A percentile compares a stretch with the other conserved stretches of the same genome.
phyloP scores from a whole-genome alignment of 1,284 basidiomycete genomes.

The Apiotrichum domesticum region DNA sequence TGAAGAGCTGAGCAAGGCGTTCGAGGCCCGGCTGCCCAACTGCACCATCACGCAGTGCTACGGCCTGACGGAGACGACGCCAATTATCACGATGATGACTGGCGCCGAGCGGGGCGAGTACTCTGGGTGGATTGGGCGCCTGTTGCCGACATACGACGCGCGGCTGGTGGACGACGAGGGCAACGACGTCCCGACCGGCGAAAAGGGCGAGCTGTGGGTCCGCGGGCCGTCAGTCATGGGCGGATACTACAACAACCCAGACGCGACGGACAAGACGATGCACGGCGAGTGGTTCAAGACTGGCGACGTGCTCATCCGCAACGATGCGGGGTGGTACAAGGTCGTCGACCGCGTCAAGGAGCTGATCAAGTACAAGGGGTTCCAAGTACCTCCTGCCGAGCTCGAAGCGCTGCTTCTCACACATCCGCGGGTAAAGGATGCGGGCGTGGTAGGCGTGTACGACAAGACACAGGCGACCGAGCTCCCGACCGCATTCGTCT shows the following conservation, averaged over 20 bases:
- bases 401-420: conserved; percentile 66
- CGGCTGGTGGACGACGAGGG: conserved; percentile 55
- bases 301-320: conserved; percentile 63
- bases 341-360: conserved; percentile 59
- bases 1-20: conserved; percentile 30
- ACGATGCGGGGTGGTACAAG: conserved; percentile 56
- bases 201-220: conserved; percentile 73
- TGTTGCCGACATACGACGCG: conserved; percentile 72
- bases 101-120: conserved; percentile 24
- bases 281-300: conserved; percentile 69
- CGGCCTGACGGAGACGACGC: conserved; percentile 50
- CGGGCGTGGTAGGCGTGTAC: conserved; percentile 64
- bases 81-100: conserved; percentile 30
- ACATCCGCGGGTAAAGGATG: conserved; percentile 64
- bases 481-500: conserved; percentile 54
- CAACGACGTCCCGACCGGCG: conserved; percentile 50
- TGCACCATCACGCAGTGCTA: conserved; percentile 39
- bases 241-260: conserved; percentile 58
- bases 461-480: conserved; percentile 63
- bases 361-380: conserved; percentile 66
- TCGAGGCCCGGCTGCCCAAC: conserved; percentile 23
- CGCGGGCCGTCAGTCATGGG: conserved; percentile 75
- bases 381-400: conserved; percentile 71
- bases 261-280: conserved; percentile 62
- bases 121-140: conserved; percentile 63